Base-by-base conservation (phyloP, 805 yeast genomes). In the Alloascoidea africana region DNA sequence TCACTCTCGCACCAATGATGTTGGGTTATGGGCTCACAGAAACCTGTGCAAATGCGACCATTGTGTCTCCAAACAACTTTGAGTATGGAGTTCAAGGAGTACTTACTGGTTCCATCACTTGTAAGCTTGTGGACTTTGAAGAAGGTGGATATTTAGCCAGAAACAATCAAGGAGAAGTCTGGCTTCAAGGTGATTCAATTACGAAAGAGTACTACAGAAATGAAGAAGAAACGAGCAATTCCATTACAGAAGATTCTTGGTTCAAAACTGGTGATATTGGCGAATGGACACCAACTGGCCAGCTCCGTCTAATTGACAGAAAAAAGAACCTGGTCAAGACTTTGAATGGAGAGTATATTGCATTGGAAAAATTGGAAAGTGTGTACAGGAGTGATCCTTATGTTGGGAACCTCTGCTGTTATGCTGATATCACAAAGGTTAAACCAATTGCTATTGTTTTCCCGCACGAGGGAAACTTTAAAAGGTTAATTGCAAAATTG, bases 1-100 rank as follows among this genome's bases (percentile, higher is more conserved):
- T 68, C 34, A 67, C 83, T 42, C 60, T 91, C 44, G 79, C 83
- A 32, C 93, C 96, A 42, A 71, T 89, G 81, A 68, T 91, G 49
- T 66, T 87, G 51, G 98, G 98, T 43, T 91, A 91, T 57, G 98
- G 98, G 42, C 72, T 91, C 48, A 91, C 98, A 32, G 98, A 91
- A 62, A 87, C 97, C 11, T 77, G 82, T 48, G 98, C 98, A 37
- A 87, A 83, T 62, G 70, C 89, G 14, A 64, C 83, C 33, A 68
- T 91, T 49, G 56, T 73, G 46, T 74, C 74, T 41, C 81, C 83
- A 36, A 53, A 61, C 17, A 67, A 69, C 50, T 73, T 80, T 49
- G 89, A 80, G 52, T 65, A 60, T 43, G 93, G 79, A 45, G 74
- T 78, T 42, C 81, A 80, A 35, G 98, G 98, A 56, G 76, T 84